These are phyloP conservation scores for Chondrus crispus DNA, from an alignment of 23 red algal species.

Conservation along the genomic window DNA sequence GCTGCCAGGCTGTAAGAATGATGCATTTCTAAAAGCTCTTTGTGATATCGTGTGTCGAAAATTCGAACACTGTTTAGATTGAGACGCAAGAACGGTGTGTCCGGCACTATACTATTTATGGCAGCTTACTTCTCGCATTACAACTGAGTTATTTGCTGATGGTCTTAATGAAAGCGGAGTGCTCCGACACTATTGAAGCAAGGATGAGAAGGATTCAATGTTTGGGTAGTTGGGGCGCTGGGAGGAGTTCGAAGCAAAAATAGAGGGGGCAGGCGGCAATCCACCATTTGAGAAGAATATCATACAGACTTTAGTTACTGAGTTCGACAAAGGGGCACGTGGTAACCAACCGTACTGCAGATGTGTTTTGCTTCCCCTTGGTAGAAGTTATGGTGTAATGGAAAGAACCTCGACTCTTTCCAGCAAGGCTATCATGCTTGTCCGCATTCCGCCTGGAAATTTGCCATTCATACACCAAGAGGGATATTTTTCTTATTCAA, in stretches of 20 bases:
- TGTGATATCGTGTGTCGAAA: not conserved
- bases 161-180: constrained; percentile 8
- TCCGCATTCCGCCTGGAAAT: not conserved
- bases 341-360: not conserved
- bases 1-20: not conserved
- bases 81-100: not conserved
- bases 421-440: not conserved
- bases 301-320: not conserved
- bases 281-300: not conserved
- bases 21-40: not conserved
- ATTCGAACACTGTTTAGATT: not conserved
- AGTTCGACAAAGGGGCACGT: not conserved
- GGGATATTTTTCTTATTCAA: not conserved
- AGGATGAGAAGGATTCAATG: not conserved
- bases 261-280: constrained; percentile 8
- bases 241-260: not conserved
- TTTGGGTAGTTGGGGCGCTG: not conserved
- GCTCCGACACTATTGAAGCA: not conserved
- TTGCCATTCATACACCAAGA: not conserved
- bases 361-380: constrained; percentile 12
- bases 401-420: not conserved
- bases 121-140: not conserved
- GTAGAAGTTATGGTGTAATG: not conserved
- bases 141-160: constrained; percentile 8
- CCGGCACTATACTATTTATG: constrained; percentile 2